phyloP scores from a whole-genome alignment of 73 alveolate genomes.

The Diophrys sp. region DNA sequence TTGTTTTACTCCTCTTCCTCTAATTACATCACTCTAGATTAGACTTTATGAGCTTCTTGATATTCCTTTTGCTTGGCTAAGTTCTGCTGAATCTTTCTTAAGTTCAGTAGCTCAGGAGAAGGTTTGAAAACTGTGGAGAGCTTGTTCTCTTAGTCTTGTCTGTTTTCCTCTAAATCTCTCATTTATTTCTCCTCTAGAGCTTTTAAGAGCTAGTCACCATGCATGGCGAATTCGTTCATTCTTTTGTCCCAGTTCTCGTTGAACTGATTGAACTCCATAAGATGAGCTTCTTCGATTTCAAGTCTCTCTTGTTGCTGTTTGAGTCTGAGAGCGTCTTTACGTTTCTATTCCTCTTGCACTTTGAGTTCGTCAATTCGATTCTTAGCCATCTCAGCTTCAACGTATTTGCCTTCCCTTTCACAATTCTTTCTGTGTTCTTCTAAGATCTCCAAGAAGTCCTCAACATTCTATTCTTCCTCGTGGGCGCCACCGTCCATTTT shows the following conservation, averaged over 20 bases:
- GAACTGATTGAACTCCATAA: constrained; percentile 45
- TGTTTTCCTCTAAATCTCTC: constrained; percentile 39
- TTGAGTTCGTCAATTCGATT: constrained; percentile 58
- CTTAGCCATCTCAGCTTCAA: constrained; percentile 75
- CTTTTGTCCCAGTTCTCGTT: constrained; percentile 56
- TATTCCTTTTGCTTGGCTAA: constrained; percentile 59
- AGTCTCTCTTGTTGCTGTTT: constrained; percentile 37
- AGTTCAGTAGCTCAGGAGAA: constrained; percentile 52
- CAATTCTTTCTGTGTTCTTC: constrained; percentile 47
- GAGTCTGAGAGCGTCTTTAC: constrained; percentile 23
- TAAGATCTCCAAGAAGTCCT: constrained; percentile 15
- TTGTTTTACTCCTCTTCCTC: constrained; percentile 43
- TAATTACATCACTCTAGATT: constrained; percentile 25
- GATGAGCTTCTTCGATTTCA: constrained; percentile 55
- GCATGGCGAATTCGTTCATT: constrained; percentile 32
- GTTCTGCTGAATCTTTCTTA: constrained; percentile 39
- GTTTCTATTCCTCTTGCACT: constrained; percentile 24
- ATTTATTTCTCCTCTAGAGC: constrained; percentile 42
- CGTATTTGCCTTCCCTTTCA: constrained; percentile 59
- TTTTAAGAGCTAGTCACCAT: constrained; percentile 10
- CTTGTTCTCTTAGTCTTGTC: constrained; percentile 20
- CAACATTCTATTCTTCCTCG: constrained; percentile 2
- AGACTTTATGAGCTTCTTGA: constrained; percentile 59
- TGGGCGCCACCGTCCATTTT: neutral
- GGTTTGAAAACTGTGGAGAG: constrained; percentile 37